These are phyloP conservation scores for Yarrowia bubula DNA, from an alignment of 805 yeast genomes.

Conservation along the genomic window DNA sequence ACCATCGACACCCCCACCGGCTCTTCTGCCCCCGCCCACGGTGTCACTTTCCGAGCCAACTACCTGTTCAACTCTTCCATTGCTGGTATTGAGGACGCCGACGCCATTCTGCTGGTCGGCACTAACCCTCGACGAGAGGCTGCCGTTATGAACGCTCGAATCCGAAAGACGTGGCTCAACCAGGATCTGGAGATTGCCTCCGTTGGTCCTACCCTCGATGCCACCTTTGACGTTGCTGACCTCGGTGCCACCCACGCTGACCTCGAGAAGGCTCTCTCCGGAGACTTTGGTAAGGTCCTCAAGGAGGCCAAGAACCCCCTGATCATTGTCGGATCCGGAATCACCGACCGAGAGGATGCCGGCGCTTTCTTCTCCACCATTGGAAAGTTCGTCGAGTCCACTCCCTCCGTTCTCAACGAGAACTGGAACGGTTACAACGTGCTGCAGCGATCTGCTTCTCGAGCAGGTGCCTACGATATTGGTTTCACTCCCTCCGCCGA, in stretches of 20 bases:
- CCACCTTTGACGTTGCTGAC: conserved; percentile 65
- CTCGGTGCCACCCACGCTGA: conserved; percentile 61
- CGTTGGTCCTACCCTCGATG: conserved; percentile 73
- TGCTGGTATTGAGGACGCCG: conserved; percentile 78
- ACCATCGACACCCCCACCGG: conserved; percentile 67
- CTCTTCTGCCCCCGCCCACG: conserved; percentile 56
- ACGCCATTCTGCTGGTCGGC: conserved; percentile 74
- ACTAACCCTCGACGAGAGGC: conserved; percentile 90
- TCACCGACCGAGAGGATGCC: conserved; percentile 65
- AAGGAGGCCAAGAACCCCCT: conserved; percentile 68
- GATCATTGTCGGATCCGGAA: conserved; percentile 79
- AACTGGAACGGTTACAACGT: conserved; percentile 82
- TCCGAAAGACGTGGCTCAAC: conserved; percentile 76
- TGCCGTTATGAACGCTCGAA: conserved; percentile 79
- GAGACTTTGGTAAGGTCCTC: conserved; percentile 67
- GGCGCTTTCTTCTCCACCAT: conserved; percentile 57
- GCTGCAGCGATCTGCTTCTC: conserved; percentile 82
- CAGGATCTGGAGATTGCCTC: conserved; percentile 62
- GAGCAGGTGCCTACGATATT: conserved; percentile 81
- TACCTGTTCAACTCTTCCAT: conserved; percentile 77
- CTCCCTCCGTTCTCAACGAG: conserved; percentile 58
- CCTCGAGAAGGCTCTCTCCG: conserved; percentile 58
- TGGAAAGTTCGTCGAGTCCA: conserved; percentile 58
- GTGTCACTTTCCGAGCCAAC: conserved; percentile 73
- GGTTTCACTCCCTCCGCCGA: conserved; percentile 65